Conservation (phyloP, 768 basidiomycete genomes). For the Leccinum aurantiacum region DNA sequence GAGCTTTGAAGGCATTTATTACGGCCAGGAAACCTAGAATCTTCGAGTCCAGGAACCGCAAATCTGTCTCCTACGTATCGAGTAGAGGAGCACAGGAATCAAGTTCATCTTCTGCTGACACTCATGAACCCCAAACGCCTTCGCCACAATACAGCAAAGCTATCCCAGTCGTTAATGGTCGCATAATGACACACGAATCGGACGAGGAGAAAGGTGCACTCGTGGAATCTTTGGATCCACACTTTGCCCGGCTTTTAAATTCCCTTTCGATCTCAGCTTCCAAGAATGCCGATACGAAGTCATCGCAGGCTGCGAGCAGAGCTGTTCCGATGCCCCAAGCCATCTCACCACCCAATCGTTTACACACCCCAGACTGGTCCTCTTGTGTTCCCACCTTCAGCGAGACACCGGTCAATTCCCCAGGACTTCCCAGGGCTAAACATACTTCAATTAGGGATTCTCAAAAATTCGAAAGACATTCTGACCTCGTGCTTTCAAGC, state of each 20-base stretch:
- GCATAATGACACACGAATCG: constrained; percentile 30
- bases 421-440: constrained; percentile 6
- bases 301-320: constrained; percentile 5
- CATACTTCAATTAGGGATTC: constrained; percentile 3
- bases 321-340: constrained; percentile 12
- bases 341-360: constrained; percentile 13
- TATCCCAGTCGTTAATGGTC: constrained; percentile 22
- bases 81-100: constrained; percentile 51
- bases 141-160: constrained; percentile 57
- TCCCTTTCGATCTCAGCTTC: constrained; percentile 59
- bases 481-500: background rate
- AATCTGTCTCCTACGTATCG: constrained; percentile 25
- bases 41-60: constrained; percentile 36
- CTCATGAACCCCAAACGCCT: constrained; percentile 60
- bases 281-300: constrained; percentile 27
- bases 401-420: constrained; percentile 10
- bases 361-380: constrained; percentile 33
- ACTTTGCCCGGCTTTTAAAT: constrained; percentile 66
- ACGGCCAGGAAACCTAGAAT: constrained; percentile 58
- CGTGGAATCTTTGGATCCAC: constrained; percentile 54
- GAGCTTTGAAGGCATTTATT: constrained; percentile 61
- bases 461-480: constrained; percentile 8
- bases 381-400: constrained; percentile 30
- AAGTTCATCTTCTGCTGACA: constrained; percentile 65
- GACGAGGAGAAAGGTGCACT: constrained; percentile 31